Evolutionary conservation across 306 rosid species (phyloP).

Genomic region (Lathyrus tuberosus): DNA sequence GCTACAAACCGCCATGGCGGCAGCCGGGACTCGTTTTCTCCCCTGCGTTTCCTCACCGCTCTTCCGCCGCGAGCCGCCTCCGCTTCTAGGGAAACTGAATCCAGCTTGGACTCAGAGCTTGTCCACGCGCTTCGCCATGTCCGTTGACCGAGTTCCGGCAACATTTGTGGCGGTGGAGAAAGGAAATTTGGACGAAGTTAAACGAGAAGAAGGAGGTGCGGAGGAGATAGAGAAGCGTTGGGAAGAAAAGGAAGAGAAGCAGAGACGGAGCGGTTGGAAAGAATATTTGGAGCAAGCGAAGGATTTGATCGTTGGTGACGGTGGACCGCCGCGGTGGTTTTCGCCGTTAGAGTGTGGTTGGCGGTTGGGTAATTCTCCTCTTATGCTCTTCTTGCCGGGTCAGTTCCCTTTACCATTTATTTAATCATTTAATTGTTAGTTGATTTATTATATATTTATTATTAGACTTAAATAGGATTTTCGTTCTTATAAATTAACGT

Average conservation of each 20-base stretch:
- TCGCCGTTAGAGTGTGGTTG: conserved; percentile 67
- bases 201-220: neutral
- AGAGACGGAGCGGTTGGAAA: conserved; percentile 39
- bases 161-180: conserved; percentile 5
- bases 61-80: conserved; percentile 32
- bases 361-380: conserved; percentile 59
- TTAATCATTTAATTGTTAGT: neutral
- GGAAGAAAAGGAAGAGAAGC: conserved; percentile 35
- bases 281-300: conserved; percentile 59
- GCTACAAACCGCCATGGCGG: conserved; percentile 44
- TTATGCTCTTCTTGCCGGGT: conserved; percentile 86
- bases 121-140: conserved; percentile 40
- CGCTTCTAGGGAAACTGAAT: conserved; percentile 6
- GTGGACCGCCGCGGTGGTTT: conserved; percentile 91
- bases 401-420: conserved; percentile 1
- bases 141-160: conserved; percentile 39
- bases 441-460: neutral
- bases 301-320: conserved; percentile 53
- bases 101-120: conserved; percentile 16
- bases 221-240: neutral
- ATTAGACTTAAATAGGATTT: too few species aligned
- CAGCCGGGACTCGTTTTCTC: conserved; percentile 41
- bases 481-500: too few species aligned
- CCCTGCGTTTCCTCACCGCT: conserved; percentile 25
- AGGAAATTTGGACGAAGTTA: conserved; percentile 5